These are phyloP conservation scores for Hortiboletus rubellus DNA, from an alignment of 1,284 basidiomycete genomes.

Conservation along the genomic window DNA sequence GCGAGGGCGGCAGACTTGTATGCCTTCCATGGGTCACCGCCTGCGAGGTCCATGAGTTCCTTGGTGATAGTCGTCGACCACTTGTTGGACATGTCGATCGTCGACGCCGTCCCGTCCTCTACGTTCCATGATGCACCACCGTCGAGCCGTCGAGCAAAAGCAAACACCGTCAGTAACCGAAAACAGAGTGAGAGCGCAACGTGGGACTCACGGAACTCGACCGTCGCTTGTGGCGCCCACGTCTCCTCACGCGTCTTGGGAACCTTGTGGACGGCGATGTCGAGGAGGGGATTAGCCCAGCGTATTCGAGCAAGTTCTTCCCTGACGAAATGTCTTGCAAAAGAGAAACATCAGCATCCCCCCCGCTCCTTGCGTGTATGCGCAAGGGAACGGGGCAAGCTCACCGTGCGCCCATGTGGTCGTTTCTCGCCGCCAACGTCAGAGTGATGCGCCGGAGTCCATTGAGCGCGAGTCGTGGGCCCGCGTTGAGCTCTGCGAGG, in stretches of 20 bases:
- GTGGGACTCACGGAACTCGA: slow-evolving; percentile 59
- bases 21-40: slow-evolving; percentile 56
- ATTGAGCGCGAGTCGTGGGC: slow-evolving; percentile 56
- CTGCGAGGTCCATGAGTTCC: slow-evolving; percentile 67
- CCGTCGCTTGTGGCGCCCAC: slow-evolving; percentile 58
- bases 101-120: slow-evolving; percentile 57
- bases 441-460: slow-evolving; percentile 55
- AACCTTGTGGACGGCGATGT: slow-evolving; percentile 55
- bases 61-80: slow-evolving; percentile 64
- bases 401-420: slow-evolving; percentile 71
- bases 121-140: neutral
- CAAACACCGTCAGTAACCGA: too few relatives aligned
- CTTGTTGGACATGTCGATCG: slow-evolving; percentile 59
- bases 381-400: slow-evolving; percentile 8
- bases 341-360: neutral
- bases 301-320: slow-evolving; percentile 73
- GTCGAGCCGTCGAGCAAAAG: neutral
- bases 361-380: too few relatives aligned
- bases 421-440: slow-evolving; percentile 60
- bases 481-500: slow-evolving; percentile 50
- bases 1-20: slow-evolving; percentile 52
- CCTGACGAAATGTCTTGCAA: slow-evolving; percentile 67
- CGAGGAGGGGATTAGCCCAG: slow-evolving; percentile 64
- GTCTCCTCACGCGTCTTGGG: slow-evolving; percentile 51
- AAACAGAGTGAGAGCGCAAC: too few relatives aligned